Conservation (phyloP, 768 basidiomycete species). For the Tephrocybe rancida region DNA sequence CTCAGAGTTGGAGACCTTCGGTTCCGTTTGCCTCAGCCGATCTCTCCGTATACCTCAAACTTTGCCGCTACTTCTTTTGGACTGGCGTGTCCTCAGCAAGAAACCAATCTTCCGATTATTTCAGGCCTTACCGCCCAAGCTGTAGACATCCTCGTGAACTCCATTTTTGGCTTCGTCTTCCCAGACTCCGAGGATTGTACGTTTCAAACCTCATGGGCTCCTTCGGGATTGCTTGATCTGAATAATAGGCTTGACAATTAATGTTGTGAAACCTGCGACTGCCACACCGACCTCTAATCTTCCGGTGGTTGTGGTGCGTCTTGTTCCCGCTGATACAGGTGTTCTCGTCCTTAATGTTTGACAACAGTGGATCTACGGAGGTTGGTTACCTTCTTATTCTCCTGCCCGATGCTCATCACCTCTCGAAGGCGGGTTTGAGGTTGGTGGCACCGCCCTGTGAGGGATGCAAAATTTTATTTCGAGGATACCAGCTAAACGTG, state of each 20-base stretch:
- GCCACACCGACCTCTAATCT: constrained; percentile 43
- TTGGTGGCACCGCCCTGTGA: constrained; percentile 33
- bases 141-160: constrained; percentile 19
- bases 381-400: constrained; percentile 13
- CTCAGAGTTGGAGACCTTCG: constrained; percentile 36
- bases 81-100: constrained; percentile 48
- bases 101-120: constrained; percentile 22
- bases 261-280: constrained; percentile 47
- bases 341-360: neutral
- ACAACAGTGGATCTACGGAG: constrained; percentile 52
- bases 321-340: neutral
- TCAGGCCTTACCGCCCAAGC: neutral
- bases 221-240: neutral
- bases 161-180: constrained; percentile 28
- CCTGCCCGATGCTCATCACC: neutral
- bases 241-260: constrained; percentile 48
- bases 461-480: constrained; percentile 30
- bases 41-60: constrained; percentile 33
- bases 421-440: constrained; percentile 28
- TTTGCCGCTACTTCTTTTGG: constrained; percentile 42
- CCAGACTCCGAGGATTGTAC: constrained; percentile 48
- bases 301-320: constrained; percentile 56
- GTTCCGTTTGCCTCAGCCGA: constrained; percentile 42
- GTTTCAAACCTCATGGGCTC: neutral
- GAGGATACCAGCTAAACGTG: neutral